Conservation (phyloP, 495 filamentous ascomycete genomes). For the Antarctomyces pellizariae region DNA sequence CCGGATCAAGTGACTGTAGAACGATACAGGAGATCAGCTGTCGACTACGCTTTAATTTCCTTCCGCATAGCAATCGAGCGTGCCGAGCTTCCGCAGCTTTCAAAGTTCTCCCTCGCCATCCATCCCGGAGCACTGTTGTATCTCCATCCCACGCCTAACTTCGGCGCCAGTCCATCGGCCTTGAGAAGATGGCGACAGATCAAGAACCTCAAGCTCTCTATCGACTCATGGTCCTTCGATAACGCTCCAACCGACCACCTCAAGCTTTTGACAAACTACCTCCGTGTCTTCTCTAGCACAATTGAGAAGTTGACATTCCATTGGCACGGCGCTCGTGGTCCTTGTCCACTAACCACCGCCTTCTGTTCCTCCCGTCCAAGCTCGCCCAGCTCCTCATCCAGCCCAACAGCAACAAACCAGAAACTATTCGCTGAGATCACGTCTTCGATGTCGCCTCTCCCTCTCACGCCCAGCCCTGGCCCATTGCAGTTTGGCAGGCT, state of each 20-base stretch:
- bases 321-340: constrained; percentile 44
- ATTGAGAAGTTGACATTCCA: constrained; percentile 42
- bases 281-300: constrained; percentile 34
- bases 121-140: constrained; percentile 49
- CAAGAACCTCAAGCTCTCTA: constrained; percentile 37
- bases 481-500: constrained; percentile 33
- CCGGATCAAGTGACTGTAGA: constrained; percentile 42
- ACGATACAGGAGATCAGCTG: constrained; percentile 44
- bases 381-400: constrained; percentile 12
- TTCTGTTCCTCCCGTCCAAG: constrained; percentile 30
- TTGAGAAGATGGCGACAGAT: constrained; percentile 48
- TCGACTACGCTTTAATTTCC: constrained; percentile 66
- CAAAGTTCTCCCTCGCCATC: constrained; percentile 39
- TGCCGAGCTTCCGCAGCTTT: constrained; percentile 30
- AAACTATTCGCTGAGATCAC: constrained; percentile 31
- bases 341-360: constrained; percentile 39
- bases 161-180: constrained; percentile 39
- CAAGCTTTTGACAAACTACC: constrained; percentile 50
- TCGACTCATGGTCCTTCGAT: constrained; percentile 37
- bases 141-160: constrained; percentile 37
- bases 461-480: constrained; percentile 19
- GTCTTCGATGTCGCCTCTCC: constrained; percentile 24
- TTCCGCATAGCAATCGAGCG: constrained; percentile 54
- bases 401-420: constrained; percentile 10
- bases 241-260: constrained; percentile 39